Evolutionary conservation across 192 early-diverging fungal species (phyloP).

Genomic region (Geranomyces variabilis): DNA sequence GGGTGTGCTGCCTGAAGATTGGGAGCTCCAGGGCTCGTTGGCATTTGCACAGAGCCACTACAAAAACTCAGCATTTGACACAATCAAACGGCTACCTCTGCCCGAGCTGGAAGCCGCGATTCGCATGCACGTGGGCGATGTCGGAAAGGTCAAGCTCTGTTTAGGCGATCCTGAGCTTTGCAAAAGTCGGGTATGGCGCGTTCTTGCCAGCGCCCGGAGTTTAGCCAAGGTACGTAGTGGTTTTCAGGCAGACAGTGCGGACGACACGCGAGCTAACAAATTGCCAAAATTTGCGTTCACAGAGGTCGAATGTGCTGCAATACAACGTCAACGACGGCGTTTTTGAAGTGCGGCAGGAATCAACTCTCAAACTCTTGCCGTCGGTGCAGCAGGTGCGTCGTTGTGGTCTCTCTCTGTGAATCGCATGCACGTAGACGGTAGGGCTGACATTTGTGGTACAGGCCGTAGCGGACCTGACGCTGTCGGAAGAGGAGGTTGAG

Average conservation of each 20-base stretch:
- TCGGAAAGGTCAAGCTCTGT: background rate
- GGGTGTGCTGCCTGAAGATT: conserved; percentile 19
- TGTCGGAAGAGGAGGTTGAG: conserved; percentile 6
- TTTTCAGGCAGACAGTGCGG: background rate
- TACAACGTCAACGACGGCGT: background rate
- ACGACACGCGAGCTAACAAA: background rate
- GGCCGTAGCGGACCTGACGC: too few relatives aligned
- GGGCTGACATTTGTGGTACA: too few relatives aligned
- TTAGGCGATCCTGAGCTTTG: background rate
- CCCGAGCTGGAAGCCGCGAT: conserved; percentile 1
- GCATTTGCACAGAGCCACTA: background rate
- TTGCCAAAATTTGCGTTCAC: too few relatives aligned
- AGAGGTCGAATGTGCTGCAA: background rate
- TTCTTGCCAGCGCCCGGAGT: background rate
- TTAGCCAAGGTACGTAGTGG: background rate
- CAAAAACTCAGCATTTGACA: background rate
- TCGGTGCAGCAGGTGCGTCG: too few relatives aligned
- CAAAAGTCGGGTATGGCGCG: background rate
- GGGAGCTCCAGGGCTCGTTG: conserved; percentile 16
- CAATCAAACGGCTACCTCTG: background rate
- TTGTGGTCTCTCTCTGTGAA: too few relatives aligned
- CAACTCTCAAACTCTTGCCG: too few relatives aligned
- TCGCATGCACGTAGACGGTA: too few relatives aligned
- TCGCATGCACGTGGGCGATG: background rate
- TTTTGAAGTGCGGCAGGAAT: too few relatives aligned